phyloP scores from a whole-genome alignment of 2,329 filamentous ascomycete genomes.

The Knoxdaviesia proteae region DNA sequence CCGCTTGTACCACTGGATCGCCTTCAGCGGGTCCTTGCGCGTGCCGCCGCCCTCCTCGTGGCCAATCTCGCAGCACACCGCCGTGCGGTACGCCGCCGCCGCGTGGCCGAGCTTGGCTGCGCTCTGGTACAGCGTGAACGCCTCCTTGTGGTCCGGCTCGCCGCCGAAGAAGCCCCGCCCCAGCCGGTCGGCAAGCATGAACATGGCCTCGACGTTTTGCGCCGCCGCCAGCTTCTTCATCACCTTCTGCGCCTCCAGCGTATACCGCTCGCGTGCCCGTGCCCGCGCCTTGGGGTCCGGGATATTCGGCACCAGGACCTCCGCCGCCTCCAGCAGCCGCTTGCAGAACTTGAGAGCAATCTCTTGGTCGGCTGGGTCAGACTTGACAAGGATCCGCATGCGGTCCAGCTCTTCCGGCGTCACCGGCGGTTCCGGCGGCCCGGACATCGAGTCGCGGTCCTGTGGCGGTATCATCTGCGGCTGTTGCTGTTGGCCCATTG shows the following conservation, averaged over 20 bases:
- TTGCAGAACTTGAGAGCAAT: constrained; percentile 58
- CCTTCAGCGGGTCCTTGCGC: constrained; percentile 73
- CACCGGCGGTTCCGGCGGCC: constrained; percentile 30
- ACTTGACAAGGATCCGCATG: constrained; percentile 47
- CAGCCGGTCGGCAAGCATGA: constrained; percentile 76
- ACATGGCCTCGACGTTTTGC: constrained; percentile 73
- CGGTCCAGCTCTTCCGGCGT: constrained; percentile 61
- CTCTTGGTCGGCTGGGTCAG: constrained; percentile 50
- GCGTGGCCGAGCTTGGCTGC: constrained; percentile 78
- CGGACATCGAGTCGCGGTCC: constrained; percentile 4
- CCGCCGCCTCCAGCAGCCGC: constrained; percentile 67
- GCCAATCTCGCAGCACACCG: constrained; percentile 92
- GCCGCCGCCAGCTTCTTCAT: constrained; percentile 65
- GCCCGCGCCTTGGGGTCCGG: constrained; percentile 51
- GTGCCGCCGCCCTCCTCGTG: constrained; percentile 88
- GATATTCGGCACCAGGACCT: constrained; percentile 43
- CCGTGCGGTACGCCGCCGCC: constrained; percentile 77
- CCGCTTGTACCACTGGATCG: constrained; percentile 94
- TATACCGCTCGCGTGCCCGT: constrained; percentile 64
- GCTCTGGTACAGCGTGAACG: constrained; percentile 81
- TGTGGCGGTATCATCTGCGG: constrained; percentile 7
- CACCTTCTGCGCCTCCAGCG: constrained; percentile 72
- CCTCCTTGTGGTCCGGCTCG: constrained; percentile 72
- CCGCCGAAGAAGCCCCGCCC: constrained; percentile 63
- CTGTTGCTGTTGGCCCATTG: constrained; percentile 8